Percentiles rank a stretch among this genome's conserved stretches.
phyloP scores from a whole-genome alignment of 306 rosid species.

The Cicer arietinum region DNA sequence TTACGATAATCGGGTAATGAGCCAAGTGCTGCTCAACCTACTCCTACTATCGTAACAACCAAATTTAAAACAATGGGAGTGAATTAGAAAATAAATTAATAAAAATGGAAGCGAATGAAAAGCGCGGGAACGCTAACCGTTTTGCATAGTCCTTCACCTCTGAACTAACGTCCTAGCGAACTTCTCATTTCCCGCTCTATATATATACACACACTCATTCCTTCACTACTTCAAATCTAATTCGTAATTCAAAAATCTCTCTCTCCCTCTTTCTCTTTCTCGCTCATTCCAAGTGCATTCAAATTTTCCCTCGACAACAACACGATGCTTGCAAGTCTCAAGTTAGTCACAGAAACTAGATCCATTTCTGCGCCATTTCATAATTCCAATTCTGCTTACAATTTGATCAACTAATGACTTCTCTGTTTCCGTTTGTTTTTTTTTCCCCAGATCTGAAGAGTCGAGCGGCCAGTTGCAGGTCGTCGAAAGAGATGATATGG shows the following conservation, averaged over 20 bases:
- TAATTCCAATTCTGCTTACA: conserved; percentile 29
- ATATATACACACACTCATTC: conserved; percentile 37
- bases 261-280: conserved; percentile 37
- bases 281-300: conserved; percentile 37
- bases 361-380: conserved; percentile 38
- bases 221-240: conserved; percentile 15
- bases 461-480: conserved; percentile 85
- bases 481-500: conserved; percentile 86
- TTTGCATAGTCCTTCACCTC: background rate
- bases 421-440: conserved; percentile 1
- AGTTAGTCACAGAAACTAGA: conserved; percentile 55
- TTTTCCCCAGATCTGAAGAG: conserved; percentile 71
- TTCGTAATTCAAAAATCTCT: conserved; percentile 34
- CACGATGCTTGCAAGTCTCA: conserved; percentile 77
- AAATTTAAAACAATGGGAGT: too few species aligned
- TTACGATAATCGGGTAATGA: too few species aligned
- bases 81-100: too few species aligned
- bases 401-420: conserved; percentile 18
- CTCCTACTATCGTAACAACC: too few species aligned
- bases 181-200: conserved; percentile 59
- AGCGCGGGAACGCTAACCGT: conserved; percentile 40
- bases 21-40: too few species aligned
- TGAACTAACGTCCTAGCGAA: conserved; percentile 1
- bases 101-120: background rate
- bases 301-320: conserved; percentile 21